phyloP scores from a whole-genome alignment of 31 red algal genomes.

The Asparagopsis taxiformis region DNA sequence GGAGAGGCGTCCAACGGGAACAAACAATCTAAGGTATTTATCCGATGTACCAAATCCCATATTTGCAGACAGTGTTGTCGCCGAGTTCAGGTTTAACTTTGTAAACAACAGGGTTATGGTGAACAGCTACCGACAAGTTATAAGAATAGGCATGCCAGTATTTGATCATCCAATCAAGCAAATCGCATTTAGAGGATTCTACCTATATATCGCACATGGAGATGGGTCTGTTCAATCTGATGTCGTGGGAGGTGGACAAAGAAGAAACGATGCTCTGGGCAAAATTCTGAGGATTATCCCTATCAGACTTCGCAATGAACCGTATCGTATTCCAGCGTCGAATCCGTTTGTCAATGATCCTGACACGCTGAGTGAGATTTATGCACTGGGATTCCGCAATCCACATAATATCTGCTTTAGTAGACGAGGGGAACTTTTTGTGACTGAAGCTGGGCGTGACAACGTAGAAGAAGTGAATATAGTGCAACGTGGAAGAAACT shows the following conservation, averaged over 20 bases:
- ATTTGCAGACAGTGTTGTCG: constrained; percentile 39
- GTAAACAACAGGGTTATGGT: neutral
- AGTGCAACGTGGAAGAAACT: neutral
- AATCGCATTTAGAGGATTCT: constrained; percentile 31
- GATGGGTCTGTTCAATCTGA: constrained; percentile 34
- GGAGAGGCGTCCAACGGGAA: constrained; percentile 27
- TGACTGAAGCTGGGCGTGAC: constrained; percentile 13
- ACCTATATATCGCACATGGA: too few relatives aligned
- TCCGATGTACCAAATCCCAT: constrained; percentile 23
- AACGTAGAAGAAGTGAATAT: constrained; percentile 28
- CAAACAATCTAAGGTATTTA: constrained; percentile 43
- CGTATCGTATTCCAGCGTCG: constrained; percentile 1
- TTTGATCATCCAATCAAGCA: too few relatives aligned
- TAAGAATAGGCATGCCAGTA: constrained; percentile 57
- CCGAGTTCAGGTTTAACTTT: constrained; percentile 27
- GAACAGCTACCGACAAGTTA: constrained; percentile 32
- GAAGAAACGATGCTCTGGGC: constrained; percentile 49
- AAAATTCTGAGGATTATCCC: constrained; percentile 67
- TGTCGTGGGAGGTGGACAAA: constrained; percentile 31
- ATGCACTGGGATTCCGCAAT: constrained; percentile 29
- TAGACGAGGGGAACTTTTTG: constrained; percentile 6
- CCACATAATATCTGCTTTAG: too few relatives aligned
- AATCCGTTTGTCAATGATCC: neutral
- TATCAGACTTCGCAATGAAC: neutral
- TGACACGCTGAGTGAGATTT: constrained; percentile 6